phyloP scores from a whole-genome alignment of 176 grass and related monocot species.

The Raddia distichophylla region DNA sequence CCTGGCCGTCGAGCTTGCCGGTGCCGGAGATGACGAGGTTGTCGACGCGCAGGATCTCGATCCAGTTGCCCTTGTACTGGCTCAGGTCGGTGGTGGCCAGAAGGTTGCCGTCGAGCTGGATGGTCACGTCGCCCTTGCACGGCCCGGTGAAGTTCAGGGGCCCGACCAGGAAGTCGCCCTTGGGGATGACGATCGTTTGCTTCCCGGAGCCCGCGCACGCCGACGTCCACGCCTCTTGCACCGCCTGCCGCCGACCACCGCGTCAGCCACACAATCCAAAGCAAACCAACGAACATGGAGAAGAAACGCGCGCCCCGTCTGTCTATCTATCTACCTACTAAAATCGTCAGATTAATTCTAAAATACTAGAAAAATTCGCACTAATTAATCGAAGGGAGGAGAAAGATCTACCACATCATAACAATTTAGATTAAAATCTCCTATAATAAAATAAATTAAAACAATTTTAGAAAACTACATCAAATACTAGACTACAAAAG shows the following conservation, averaged over 20 bases:
- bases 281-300: too few species aligned
- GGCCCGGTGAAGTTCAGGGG: constrained; percentile 43
- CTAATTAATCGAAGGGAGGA: too few species aligned
- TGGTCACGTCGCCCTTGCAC: constrained; percentile 34
- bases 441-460: too few species aligned
- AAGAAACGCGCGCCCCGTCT: too few species aligned
- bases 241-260: constrained; percentile 22
- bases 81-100: constrained; percentile 31
- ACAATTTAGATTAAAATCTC: too few species aligned
- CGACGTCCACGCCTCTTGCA: constrained; percentile 32
- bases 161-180: constrained; percentile 29
- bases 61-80: constrained; percentile 24
- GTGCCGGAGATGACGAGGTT: constrained; percentile 29
- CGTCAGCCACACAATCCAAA: too few species aligned
- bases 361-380: too few species aligned
- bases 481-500: too few species aligned
- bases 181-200: constrained; percentile 27
- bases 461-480: too few species aligned
- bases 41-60: constrained; percentile 36
- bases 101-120: constrained; percentile 37
- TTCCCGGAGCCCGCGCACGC: constrained; percentile 18
- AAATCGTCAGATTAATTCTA: too few species aligned
- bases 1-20: constrained; percentile 42
- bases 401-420: too few species aligned
- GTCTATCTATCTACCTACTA: too few species aligned